A percentile compares a stretch with the other conserved stretches of the same genome.
Conservation (phyloP, 2,329 filamentous ascomycete species). For the Colletotrichum sp. region DNA sequence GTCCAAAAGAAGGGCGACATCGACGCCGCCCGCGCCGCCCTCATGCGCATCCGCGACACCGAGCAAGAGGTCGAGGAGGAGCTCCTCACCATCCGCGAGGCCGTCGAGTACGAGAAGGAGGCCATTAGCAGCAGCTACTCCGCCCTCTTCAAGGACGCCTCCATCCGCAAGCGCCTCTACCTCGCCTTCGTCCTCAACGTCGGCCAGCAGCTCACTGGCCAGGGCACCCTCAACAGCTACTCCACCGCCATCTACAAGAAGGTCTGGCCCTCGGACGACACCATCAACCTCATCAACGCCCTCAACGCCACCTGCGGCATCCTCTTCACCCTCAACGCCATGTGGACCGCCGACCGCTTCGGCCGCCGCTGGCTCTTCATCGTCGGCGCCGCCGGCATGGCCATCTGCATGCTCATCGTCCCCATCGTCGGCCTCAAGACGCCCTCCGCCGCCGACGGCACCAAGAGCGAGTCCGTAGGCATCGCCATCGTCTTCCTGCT, state of each 20-base stretch:
- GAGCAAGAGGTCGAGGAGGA: conserved; percentile 73
- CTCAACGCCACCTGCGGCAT: conserved; percentile 77
- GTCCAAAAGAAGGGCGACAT: conserved; percentile 65
- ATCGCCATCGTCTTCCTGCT: conserved; percentile 73
- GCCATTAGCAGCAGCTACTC: conserved; percentile 65
- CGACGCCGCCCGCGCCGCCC: conserved; percentile 62
- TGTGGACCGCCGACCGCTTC: conserved; percentile 76
- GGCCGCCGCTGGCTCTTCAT: conserved; percentile 75
- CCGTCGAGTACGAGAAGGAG: conserved; percentile 75
- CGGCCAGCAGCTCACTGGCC: conserved; percentile 74
- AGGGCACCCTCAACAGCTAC: conserved; percentile 76
- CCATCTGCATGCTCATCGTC: conserved; percentile 72
- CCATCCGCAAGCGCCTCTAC: conserved; percentile 68
- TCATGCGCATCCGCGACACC: conserved; percentile 66
- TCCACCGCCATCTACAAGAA: conserved; percentile 77
- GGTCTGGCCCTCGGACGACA: conserved; percentile 62
- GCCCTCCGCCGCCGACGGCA: conserved; percentile 53
- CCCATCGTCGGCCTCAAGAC: conserved; percentile 51
- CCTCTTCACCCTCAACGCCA: conserved; percentile 74
- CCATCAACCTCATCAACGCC: conserved; percentile 76
- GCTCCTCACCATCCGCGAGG: conserved; percentile 67
- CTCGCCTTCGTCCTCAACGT: conserved; percentile 72
- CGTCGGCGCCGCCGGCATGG: conserved; percentile 72
- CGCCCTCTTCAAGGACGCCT: conserved; percentile 73
- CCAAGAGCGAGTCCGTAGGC: conserved; percentile 64